A percentile compares a stretch with the other conserved stretches of the same genome.
These are phyloP conservation scores for Fusarium sp. DNA, from an alignment of 2,329 filamentous ascomycete genomes.

Conservation along the genomic window DNA sequence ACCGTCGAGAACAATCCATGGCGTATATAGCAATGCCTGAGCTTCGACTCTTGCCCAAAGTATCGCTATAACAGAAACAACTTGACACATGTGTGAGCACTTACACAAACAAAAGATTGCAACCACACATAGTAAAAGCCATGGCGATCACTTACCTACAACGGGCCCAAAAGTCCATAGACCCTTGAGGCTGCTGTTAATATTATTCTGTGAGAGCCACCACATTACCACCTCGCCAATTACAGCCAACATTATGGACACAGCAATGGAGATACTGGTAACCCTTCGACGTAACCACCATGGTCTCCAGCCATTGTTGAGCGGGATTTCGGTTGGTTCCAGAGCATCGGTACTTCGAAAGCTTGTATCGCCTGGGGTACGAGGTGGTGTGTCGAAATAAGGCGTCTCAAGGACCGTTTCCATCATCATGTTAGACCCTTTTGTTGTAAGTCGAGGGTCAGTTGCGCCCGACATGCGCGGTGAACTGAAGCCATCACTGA, in stretches of 20 bases:
- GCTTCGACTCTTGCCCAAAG: conserved; percentile 48
- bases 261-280: conserved; percentile 37
- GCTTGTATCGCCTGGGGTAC: conserved; percentile 28
- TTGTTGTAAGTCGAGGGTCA: conserved; percentile 17
- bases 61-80: conserved; percentile 44
- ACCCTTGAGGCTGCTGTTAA: conserved; percentile 35
- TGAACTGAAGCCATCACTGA: conserved; percentile 40
- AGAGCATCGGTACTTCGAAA: conserved; percentile 18
- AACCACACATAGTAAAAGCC: conserved; percentile 16
- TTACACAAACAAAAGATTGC: conserved; percentile 3
- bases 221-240: conserved; percentile 45
- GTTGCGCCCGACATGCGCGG: conserved; percentile 19
- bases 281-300: conserved; percentile 42
- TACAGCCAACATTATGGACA: conserved; percentile 39
- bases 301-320: conserved; percentile 47
- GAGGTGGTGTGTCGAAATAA: conserved; percentile 44
- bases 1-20: conserved; percentile 48
- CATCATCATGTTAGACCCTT: conserved; percentile 34
- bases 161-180: conserved; percentile 49
- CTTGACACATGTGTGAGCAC: conserved; percentile 31
- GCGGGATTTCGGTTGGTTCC: conserved; percentile 37
- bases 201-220: conserved; percentile 38
- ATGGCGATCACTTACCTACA: conserved; percentile 43
- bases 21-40: conserved; percentile 47
- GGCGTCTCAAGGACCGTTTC: conserved; percentile 43